Conservation (phyloP, 371 early-diverging fungal genomes). For the Mucor indicus region DNA sequence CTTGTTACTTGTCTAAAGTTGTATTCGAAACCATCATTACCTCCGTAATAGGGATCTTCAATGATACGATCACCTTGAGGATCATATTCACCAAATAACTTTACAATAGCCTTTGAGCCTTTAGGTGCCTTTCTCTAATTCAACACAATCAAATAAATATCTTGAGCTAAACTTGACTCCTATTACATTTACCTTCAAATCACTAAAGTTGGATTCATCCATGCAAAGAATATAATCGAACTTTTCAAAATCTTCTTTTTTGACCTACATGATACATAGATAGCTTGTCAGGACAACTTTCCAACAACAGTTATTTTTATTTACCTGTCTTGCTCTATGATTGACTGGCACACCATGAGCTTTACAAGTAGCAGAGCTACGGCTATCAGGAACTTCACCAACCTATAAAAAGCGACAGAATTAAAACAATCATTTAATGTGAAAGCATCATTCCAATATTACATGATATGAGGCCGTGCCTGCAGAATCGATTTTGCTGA, state of each 20-base stretch:
- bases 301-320: neutral
- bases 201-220: slow-evolving; percentile 75
- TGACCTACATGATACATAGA: slow-evolving; percentile 30
- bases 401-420: slow-evolving; percentile 27
- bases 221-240: slow-evolving; percentile 91
- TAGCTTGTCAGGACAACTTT: neutral
- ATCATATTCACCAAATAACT: slow-evolving; percentile 89
- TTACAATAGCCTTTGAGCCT: slow-evolving; percentile 46
- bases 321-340: slow-evolving; percentile 73
- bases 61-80: slow-evolving; percentile 76
- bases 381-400: slow-evolving; percentile 72
- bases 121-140: slow-evolving; percentile 28
- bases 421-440: neutral
- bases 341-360: slow-evolving; percentile 79
- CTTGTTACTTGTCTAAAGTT: slow-evolving; percentile 85
- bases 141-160: slow-evolving; percentile 2
- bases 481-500: slow-evolving; percentile 80
- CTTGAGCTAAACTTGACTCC: neutral
- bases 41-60: slow-evolving; percentile 90
- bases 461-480: slow-evolving; percentile 87
- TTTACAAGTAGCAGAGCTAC: slow-evolving; percentile 70
- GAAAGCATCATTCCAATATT: neutral
- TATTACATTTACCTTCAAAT: slow-evolving; percentile 54
- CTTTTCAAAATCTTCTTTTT: slow-evolving; percentile 54
- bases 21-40: slow-evolving; percentile 76